Evolutionary conservation across 805 yeast genomes (phyloP).

Genomic region (Priceomyces castillae): DNA sequence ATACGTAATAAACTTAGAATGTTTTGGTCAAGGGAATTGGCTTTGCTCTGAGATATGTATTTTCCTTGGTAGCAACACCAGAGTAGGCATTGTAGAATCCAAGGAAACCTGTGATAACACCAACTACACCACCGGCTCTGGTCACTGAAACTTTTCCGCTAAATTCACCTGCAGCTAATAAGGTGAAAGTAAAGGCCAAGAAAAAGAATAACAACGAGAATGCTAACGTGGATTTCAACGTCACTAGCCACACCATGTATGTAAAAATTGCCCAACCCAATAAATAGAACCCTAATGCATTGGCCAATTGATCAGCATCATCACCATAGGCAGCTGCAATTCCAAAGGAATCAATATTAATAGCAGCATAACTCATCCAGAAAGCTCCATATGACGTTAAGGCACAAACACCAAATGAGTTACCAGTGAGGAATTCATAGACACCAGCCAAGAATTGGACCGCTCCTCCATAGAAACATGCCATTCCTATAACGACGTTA

Average conservation of each 20-base stretch:
- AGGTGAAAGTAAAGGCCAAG: slow-evolving; percentile 32
- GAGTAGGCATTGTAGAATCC: slow-evolving; percentile 44
- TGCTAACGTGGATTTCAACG: slow-evolving; percentile 38
- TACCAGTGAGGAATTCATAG: slow-evolving; percentile 64
- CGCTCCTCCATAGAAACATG: slow-evolving; percentile 64
- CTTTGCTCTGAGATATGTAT: slow-evolving; percentile 34
- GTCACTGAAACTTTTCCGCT: slow-evolving; percentile 23
- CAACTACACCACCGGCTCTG: slow-evolving; percentile 42
- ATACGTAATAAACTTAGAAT: no score
- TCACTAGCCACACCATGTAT: slow-evolving; percentile 31
- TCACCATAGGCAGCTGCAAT: slow-evolving; percentile 30
- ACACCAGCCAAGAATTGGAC: slow-evolving; percentile 62
- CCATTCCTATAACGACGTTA: slow-evolving; percentile 56
- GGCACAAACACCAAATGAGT: slow-evolving; percentile 71
- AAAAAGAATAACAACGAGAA: slow-evolving; percentile 31
- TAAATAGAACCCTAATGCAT: slow-evolving; percentile 37
- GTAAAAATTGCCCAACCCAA: slow-evolving; percentile 43
- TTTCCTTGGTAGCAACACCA: slow-evolving; percentile 33
- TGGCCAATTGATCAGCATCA: slow-evolving; percentile 22
- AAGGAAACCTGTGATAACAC: slow-evolving; percentile 39
- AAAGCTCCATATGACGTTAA: slow-evolving; percentile 50
- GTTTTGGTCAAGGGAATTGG: slow-evolving; percentile 23
- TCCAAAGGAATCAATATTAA: slow-evolving; percentile 29
- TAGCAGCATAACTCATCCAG: slow-evolving; percentile 36
- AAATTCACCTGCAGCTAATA: slow-evolving; percentile 36